Conservation (phyloP, 805 yeast species). For the Wickerhamiella occidentalis region DNA sequence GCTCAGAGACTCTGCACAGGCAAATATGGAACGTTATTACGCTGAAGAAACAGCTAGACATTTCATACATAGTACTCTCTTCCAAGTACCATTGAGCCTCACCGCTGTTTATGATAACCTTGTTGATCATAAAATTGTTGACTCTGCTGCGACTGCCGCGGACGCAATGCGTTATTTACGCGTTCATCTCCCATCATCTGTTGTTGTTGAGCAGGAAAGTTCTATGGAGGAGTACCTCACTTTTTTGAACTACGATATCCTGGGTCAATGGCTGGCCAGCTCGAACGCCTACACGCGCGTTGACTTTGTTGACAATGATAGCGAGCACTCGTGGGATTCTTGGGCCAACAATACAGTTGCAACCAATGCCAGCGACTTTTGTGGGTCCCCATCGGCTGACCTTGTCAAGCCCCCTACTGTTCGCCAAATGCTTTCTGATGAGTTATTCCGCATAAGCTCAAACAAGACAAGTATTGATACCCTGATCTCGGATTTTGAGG, state of each 20-base stretch:
- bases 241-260: not conserved
- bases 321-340: constrained; percentile 6
- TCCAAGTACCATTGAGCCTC: not conserved
- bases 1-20: constrained; percentile 3
- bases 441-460: not conserved
- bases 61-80: not conserved
- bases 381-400: not conserved
- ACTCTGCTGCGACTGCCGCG: not conserved
- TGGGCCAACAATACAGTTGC: not conserved
- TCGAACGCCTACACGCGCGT: not conserved
- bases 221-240: not conserved
- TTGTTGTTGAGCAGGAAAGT: not conserved
- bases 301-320: constrained; percentile 1
- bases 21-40: constrained; percentile 6
- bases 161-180: not conserved
- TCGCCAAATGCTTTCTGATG: constrained; percentile 3
- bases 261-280: not conserved
- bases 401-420: not conserved
- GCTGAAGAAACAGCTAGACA: not conserved
- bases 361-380: not conserved
- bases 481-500: not conserved
- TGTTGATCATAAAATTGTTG: not conserved
- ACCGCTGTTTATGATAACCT: not conserved
- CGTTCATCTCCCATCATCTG: not conserved
- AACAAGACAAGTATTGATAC: not conserved